Base-by-base conservation (phyloP, 2,329 filamentous ascomycete species). In the Claviceps pusilla region DNA sequence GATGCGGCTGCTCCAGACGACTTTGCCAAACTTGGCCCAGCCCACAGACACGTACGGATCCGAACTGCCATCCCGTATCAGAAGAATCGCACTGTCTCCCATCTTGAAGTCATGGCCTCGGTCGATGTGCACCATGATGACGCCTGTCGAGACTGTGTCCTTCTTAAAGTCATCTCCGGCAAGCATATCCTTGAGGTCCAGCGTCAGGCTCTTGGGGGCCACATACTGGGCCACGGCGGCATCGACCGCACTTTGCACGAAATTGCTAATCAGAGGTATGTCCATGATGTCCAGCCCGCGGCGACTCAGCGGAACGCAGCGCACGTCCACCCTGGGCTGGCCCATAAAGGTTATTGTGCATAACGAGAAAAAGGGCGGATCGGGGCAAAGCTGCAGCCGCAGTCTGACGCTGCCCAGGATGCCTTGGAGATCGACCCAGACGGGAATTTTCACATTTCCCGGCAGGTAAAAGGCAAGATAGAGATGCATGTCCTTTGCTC, bases 131-230 rank as follows among this genome's bases (percentile, higher is more conserved):
- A 87, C 74, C 58, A 84, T 74, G 1, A 89, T 64, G 1, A 87
- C 75, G 19, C 86, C 85, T 37, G 78, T 74, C 2, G 80, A 75
- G 35, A 69, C 68, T 0, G 84, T 87, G 57, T 89, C 84, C 63
- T 87, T 87, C 66, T 88, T 89, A 71, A 85, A 88, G 61, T 89
- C 85, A 55, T 87, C 84, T 4, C 86, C 86, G 7, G 86, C 76
- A 12, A 89, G 75, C 82, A 88, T 88, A 56, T 87, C 83, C 64
- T 87, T 86, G 39, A 89, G 70, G 63, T 89, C 82, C 6, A 89
- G 71, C 0, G 85, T 87, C 52, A 88, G 68, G 54, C 82, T 86
- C 69, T 87, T 87, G 0, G 86, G 86, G 0, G 86, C 85, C 1
- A 89, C 86, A 58, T 88, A 89, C 63, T 87, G 80, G 0, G 84